A percentile compares a stretch with the other conserved stretches of the same genome.
phyloP scores from a whole-genome alignment of 768 basidiomycete species.

The Boletus huronensis region DNA sequence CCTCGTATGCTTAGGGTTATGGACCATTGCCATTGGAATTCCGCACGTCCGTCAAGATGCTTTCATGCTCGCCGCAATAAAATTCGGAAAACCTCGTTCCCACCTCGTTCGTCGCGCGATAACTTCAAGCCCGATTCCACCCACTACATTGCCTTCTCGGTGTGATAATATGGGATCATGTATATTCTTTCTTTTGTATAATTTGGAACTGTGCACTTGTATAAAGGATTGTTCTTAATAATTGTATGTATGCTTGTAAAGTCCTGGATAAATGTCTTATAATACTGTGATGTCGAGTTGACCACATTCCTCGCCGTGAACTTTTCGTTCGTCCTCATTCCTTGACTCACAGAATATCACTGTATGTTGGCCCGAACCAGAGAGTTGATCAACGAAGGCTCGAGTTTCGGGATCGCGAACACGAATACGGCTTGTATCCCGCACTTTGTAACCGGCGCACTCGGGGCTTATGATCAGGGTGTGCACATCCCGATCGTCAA shows the following conservation, averaged over 20 bases:
- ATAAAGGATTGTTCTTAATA: conserved; percentile 15
- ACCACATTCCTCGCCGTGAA: background rate
- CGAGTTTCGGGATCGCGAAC: background rate
- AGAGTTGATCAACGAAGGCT: background rate
- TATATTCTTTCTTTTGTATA: conserved; percentile 35
- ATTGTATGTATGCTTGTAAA: conserved; percentile 22
- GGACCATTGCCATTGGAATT: conserved; percentile 1
- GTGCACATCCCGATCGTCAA: background rate
- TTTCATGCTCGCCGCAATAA: conserved; percentile 13
- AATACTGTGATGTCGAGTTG: background rate
- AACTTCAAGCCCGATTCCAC: conserved; percentile 14
- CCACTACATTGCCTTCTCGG: conserved; percentile 12
- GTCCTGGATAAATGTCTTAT: conserved; percentile 1
- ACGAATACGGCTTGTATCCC: background rate
- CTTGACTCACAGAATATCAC: background rate
- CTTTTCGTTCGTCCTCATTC: background rate
- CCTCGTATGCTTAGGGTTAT: conserved; percentile 19
- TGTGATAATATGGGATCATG: conserved; percentile 30
- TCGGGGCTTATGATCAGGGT: background rate
- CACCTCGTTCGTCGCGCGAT: conserved; percentile 15
- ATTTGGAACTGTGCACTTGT: conserved; percentile 18
- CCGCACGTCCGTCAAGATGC: conserved; percentile 14
- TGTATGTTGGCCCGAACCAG: background rate
- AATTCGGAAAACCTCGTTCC: conserved; percentile 1
- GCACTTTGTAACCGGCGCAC: background rate